Evolutionary conservation across 2,329 filamentous ascomycete species (phyloP).

Genomic region (Calonectria leucothoes): DNA sequence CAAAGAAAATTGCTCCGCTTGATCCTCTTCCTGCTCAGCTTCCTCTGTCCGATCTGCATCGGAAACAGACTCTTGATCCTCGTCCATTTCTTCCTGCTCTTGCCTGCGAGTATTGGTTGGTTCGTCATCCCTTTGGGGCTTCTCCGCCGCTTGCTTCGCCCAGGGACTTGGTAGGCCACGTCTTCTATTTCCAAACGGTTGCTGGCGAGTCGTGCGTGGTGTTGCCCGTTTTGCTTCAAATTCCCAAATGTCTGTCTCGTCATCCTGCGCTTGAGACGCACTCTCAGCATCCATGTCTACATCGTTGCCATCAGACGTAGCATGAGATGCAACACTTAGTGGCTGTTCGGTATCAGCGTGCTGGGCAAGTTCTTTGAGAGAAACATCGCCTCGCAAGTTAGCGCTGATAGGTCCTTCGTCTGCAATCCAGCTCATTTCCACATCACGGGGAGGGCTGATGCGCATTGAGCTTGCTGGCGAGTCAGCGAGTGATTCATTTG

Average conservation of each 20-base stretch:
- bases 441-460: conserved; percentile 46
- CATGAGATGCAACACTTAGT: conserved; percentile 5
- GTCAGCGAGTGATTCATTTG: conserved; percentile 32
- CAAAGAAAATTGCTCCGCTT: conserved; percentile 58
- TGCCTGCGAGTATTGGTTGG: background rate
- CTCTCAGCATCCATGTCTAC: conserved; percentile 28
- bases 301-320: conserved; percentile 13
- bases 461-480: conserved; percentile 49
- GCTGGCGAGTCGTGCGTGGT: conserved; percentile 47
- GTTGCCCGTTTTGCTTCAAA: conserved; percentile 64
- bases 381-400: conserved; percentile 48
- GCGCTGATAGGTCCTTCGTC: conserved; percentile 52
- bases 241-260: conserved; percentile 68
- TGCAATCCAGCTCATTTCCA: conserved; percentile 58
- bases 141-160: conserved; percentile 43
- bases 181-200: conserved; percentile 45
- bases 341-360: background rate
- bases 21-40: conserved; percentile 29
- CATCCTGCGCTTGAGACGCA: conserved; percentile 43
- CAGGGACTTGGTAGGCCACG: conserved; percentile 53
- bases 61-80: conserved; percentile 16
- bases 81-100: conserved; percentile 6
- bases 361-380: conserved; percentile 44
- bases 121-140: conserved; percentile 29
- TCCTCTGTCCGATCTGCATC: conserved; percentile 27